Evolutionary conservation across 805 yeast species (phyloP), one percentile per base, ranked within the genome.

Genomic region (Starmerella powellii): DNA sequence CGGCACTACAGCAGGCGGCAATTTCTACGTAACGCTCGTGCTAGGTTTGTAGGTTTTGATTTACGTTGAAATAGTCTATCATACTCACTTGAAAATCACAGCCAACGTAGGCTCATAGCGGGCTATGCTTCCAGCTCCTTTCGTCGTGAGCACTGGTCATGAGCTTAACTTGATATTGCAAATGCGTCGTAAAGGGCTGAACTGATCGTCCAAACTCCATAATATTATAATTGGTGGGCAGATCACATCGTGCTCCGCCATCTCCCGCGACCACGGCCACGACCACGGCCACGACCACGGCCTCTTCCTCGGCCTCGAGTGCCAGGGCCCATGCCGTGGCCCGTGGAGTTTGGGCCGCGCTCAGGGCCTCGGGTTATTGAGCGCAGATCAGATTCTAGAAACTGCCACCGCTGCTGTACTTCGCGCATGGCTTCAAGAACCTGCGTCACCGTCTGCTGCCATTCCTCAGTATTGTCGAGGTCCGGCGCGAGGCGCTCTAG

Each of bases 271-370:
- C 49, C 49, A 2, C 54, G 40, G 19, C 54, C 54, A 4, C 54
- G 32, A 19, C 54, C 54, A 10, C 53, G 17, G 24, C 54, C 54
- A 1, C 53, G 38, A 5, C 51, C 53, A 8, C 49, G 34, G 11
- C 52, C 49, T 2, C 53, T 28, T 6, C 53, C 51, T 1, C 51
- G 30, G 13, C 42, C 44, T 18, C 26, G 27, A 6, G 23, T 23
- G 18, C 28, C 10, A 5, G 28, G 8, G 16, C n/a, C 17, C 8
- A 32, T 13, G 24, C 37, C 37, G 12, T 18, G 10, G 27, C 28
- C 17, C 12, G n/a, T 32, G 15, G 19, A 29, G 13, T 24, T 36
- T 6, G 27, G 31, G 28, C 23, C 29, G 18, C 39, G 40, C 28
- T 37, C 34, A 6, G 37, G 40, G 19, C 47, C 37, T 30, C 42